These are phyloP conservation scores for Hordeum marinum DNA, from an alignment of 176 grass and related monocot genomes.

Conservation along the genomic window DNA sequence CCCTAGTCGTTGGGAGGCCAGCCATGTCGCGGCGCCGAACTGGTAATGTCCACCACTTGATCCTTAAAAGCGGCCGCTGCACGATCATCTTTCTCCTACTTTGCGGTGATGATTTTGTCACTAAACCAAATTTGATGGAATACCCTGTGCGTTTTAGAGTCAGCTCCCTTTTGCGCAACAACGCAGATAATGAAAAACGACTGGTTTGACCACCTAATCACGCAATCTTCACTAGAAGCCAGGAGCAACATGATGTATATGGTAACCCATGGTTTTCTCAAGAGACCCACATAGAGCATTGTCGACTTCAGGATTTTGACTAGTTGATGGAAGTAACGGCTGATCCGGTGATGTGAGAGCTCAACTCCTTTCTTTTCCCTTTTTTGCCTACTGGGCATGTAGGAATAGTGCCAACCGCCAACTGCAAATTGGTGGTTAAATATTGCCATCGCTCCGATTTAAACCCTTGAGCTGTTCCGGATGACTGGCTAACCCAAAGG, in stretches of 20 bases:
- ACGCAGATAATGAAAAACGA: not conserved
- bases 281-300: not conserved
- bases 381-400: not conserved
- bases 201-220: not conserved
- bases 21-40: too few species aligned
- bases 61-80: not conserved
- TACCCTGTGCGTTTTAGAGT: not conserved
- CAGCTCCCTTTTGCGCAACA: not conserved
- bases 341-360: constrained; percentile 23
- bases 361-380: constrained; percentile 4
- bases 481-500: constrained; percentile 22
- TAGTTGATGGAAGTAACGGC: not conserved
- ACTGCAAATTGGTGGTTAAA: constrained; percentile 26
- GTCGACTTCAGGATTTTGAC: not conserved
- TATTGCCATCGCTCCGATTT: not conserved
- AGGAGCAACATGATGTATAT: not conserved
- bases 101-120: not conserved
- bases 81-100: not conserved
- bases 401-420: constrained; percentile 30
- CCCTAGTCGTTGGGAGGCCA: not conserved
- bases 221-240: not conserved
- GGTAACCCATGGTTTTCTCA: constrained; percentile 22
- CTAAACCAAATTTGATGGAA: not conserved
- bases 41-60: not conserved
- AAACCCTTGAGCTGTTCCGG: constrained; percentile 17